Percentiles rank a stretch among this genome's conserved stretches.
Conservation (phyloP, 805 yeast genomes). For the Suhomyces kilbournensis region DNA sequence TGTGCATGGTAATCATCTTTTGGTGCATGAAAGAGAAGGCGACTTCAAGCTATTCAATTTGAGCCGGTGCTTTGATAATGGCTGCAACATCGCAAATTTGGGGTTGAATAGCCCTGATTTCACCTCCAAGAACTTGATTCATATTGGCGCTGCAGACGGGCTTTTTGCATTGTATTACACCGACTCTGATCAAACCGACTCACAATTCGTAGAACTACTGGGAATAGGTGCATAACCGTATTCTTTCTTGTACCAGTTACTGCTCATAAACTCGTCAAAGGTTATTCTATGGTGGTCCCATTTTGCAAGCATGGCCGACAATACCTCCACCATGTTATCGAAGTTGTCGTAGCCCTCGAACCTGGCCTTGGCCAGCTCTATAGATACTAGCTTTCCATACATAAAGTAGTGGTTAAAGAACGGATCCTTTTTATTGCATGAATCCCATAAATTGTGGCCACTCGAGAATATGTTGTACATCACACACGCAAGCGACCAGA, state of each 20-base stretch:
- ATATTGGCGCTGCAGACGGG: background rate
- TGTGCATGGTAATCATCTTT: slow-evolving; percentile 3
- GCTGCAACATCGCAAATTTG: background rate
- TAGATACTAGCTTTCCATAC: background rate
- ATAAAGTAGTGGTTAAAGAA: background rate
- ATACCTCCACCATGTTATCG: background rate
- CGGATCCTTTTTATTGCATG: background rate
- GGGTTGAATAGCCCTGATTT: background rate
- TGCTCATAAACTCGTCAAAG: background rate
- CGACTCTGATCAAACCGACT: background rate
- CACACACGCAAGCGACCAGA: slow-evolving; percentile 4
- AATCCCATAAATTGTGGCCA: slow-evolving; percentile 2
- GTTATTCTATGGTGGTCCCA: background rate
- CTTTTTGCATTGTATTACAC: background rate
- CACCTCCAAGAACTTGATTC: background rate
- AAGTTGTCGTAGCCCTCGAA: background rate
- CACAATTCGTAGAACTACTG: background rate
- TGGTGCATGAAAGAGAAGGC: slow-evolving; percentile 11
- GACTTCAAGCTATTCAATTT: slow-evolving; percentile 7
- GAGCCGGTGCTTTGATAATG: background rate
- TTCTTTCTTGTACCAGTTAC: background rate
- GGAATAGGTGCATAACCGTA: background rate
- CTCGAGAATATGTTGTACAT: slow-evolving; percentile 3
- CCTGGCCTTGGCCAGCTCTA: background rate
- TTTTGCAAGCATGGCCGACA: background rate